Conservation (phyloP, 306 rosid species). For the Trifolium pratense region DNA sequence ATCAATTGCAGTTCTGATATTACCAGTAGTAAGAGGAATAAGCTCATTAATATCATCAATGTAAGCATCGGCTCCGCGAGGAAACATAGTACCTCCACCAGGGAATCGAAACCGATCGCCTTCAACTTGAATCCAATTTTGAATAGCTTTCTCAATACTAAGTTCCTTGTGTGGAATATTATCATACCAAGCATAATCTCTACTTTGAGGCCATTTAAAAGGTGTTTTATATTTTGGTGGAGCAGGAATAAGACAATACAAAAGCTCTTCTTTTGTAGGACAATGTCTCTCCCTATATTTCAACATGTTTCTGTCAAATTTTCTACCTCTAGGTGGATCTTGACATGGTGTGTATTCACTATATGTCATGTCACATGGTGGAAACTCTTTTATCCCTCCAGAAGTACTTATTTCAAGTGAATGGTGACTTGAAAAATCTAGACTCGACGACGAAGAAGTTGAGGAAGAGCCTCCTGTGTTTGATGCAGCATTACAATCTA, state of each 20-base stretch:
- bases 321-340: slow-evolving; percentile 67
- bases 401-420: slow-evolving; percentile 55
- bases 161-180: slow-evolving; percentile 95
- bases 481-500: slow-evolving; percentile 54
- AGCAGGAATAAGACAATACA: slow-evolving; percentile 78
- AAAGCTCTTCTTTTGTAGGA: slow-evolving; percentile 72
- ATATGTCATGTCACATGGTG: slow-evolving; percentile 63
- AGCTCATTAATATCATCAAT: slow-evolving; percentile 84
- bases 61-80: slow-evolving; percentile 91
- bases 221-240: slow-evolving; percentile 95
- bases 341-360: slow-evolving; percentile 97
- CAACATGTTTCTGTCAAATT: slow-evolving; percentile 77
- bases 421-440: slow-evolving; percentile 87
- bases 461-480: slow-evolving; percentile 2
- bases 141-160: slow-evolving; percentile 91
- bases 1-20: slow-evolving; percentile 88
- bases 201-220: slow-evolving; percentile 94
- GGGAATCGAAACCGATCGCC: slow-evolving; percentile 90
- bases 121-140: slow-evolving; percentile 96
- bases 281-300: slow-evolving; percentile 95
- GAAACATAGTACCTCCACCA: slow-evolving; percentile 98
- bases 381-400: slow-evolving; percentile 49
- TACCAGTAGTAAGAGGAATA: slow-evolving; percentile 76
- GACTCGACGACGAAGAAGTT: slow-evolving; percentile 1
- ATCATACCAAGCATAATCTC: slow-evolving; percentile 91